These are phyloP conservation scores for Ophiostoma himal-ulmi DNA, from an alignment of 2,329 filamentous ascomycete species.

Conservation along the genomic window DNA sequence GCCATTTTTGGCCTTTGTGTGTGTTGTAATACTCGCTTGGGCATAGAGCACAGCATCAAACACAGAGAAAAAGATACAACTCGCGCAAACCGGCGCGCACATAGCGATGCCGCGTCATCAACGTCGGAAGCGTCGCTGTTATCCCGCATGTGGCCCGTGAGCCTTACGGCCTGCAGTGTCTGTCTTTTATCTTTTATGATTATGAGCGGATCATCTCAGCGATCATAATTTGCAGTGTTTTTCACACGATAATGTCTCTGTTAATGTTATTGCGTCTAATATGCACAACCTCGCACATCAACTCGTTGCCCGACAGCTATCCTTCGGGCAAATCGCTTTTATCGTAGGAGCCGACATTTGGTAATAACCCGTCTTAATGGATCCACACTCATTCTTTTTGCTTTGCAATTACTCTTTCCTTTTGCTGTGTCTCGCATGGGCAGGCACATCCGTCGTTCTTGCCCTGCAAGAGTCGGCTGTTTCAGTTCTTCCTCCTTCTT, in stretches of 20 bases:
- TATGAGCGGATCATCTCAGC: background rate
- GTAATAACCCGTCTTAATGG: background rate
- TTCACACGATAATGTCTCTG: background rate
- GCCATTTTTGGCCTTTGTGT: too few species aligned
- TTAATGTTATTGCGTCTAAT: background rate
- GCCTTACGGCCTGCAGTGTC: background rate
- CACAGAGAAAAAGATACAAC: background rate
- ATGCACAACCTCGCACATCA: background rate
- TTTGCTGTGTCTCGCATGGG: background rate
- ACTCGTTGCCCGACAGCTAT: background rate
- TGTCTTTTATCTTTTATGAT: background rate
- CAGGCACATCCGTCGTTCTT: background rate
- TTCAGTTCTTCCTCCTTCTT: background rate
- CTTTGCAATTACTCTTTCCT: background rate
- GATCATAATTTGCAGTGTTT: background rate
- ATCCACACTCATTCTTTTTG: background rate
- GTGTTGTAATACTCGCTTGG: background rate
- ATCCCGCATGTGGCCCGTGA: background rate
- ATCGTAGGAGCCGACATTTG: slow-evolving; percentile 1
- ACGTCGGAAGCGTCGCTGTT: background rate
- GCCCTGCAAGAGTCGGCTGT: background rate
- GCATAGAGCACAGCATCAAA: background rate
- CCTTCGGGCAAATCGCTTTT: background rate
- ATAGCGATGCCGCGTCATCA: background rate
- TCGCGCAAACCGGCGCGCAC: background rate